A percentile compares a stretch with the other conserved stretches of the same genome.
Evolutionary conservation across 805 yeast species (phyloP).

Genomic region (Geotrichum ghanense): DNA sequence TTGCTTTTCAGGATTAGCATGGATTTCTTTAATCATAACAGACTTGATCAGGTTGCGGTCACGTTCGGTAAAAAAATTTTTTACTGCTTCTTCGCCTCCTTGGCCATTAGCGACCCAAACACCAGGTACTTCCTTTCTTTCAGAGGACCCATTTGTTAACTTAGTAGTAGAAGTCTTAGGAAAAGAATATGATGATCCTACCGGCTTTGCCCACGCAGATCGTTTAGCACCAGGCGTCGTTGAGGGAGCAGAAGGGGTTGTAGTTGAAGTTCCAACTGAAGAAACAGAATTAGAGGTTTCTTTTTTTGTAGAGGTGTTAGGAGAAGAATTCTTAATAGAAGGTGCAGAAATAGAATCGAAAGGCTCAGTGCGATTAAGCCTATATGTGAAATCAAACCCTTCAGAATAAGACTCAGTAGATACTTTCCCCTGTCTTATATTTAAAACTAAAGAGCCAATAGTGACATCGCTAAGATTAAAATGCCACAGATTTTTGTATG

Average conservation of each 20-base stretch:
- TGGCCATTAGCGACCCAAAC: conserved; percentile 30
- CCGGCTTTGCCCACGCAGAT: neutral
- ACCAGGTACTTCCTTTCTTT: conserved; percentile 20
- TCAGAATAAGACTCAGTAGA: conserved; percentile 40
- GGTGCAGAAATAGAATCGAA: neutral
- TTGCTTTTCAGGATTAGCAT: conserved; percentile 21
- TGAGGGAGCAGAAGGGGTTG: conserved; percentile 2
- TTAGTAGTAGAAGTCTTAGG: neutral
- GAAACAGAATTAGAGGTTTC: conserved; percentile 4
- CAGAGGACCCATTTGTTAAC: neutral
- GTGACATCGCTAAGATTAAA: conserved; percentile 56
- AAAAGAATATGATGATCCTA: neutral
- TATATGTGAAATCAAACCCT: conserved; percentile 54
- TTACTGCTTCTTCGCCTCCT: conserved; percentile 23
- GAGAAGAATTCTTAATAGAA: neutral
- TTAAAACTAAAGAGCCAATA: conserved; percentile 38
- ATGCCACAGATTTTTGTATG: conserved; percentile 70
- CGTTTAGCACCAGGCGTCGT: neutral
- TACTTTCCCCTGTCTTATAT: conserved; percentile 36
- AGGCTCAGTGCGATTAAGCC: conserved; percentile 19
- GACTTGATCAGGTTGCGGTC: conserved; percentile 24
- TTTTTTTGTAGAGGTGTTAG: neutral
- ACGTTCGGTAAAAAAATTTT: conserved; percentile 21
- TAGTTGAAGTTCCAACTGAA: neutral
- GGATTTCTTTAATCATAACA: conserved; percentile 19